Conservation (phyloP, 495 filamentous ascomycete genomes). For the Aspergillus sparsus region DNA sequence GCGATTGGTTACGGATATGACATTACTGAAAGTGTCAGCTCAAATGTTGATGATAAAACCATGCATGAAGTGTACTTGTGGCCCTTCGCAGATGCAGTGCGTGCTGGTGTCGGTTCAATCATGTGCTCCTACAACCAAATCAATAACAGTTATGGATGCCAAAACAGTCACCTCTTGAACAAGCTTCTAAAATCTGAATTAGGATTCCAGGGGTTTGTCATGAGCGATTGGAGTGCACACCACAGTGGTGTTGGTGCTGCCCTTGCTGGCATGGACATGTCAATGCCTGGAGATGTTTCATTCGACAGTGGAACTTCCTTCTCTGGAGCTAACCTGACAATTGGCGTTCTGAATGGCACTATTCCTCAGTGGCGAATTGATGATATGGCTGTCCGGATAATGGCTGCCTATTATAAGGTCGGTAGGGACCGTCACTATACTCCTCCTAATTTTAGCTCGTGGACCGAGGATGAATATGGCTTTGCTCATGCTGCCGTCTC, state of each 20-base stretch:
- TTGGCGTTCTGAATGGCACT: constrained; percentile 86
- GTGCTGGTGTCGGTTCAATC: constrained; percentile 73
- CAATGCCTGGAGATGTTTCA: constrained; percentile 84
- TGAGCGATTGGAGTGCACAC: constrained; percentile 89
- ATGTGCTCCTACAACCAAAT: constrained; percentile 96
- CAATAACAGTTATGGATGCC: constrained; percentile 70
- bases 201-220: constrained; percentile 91
- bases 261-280: constrained; percentile 89
- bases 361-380: constrained; percentile 89
- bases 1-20: constrained; percentile 62
- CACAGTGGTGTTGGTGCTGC: constrained; percentile 77
- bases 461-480: constrained; percentile 76
- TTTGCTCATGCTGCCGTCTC: constrained; percentile 61
- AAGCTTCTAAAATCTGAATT: constrained; percentile 86
- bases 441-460: constrained; percentile 84
- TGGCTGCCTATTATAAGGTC: constrained; percentile 91
- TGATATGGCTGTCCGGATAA: constrained; percentile 91
- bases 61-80: constrained; percentile 96
- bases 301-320: constrained; percentile 73
- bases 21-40: constrained; percentile 65
- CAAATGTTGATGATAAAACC: constrained; percentile 89
- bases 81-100: constrained; percentile 75
- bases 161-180: constrained; percentile 75
- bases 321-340: constrained; percentile 86
- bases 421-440: constrained; percentile 63